Evolutionary conservation across 1,139 yeast genomes (phyloP), one percentile per base, ranked within the genome.

Genomic region (Suhomyces anneliseae): DNA sequence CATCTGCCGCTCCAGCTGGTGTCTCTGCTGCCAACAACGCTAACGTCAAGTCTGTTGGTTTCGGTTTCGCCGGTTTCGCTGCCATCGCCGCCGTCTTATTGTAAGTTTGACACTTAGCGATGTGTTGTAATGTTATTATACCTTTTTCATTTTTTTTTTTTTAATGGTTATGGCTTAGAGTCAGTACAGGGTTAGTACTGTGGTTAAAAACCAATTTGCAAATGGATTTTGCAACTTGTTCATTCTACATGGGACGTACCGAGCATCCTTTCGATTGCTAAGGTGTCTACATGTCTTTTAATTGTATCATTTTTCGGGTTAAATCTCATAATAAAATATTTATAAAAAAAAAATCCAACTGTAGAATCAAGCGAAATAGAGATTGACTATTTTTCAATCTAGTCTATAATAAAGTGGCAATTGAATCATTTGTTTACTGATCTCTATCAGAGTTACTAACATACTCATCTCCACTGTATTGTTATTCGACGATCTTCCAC

Each of bases 21-120:
- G 46, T 62, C 40, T 49, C 59, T 38, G 52, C 60, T 33, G 66
- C 47, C 50, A 72, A 65, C 64, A 62, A 54, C 52, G 74, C 59
- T 40, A 55, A 56, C 52, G 58, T 56, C 51, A 58, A 58, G 48
- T 64, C 61, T 47, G 61, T 59, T 40, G 66, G 61, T 45, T 63
- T 60, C 42, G 79, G 78, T 51, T 65, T 65, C 45, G 78, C 68
- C 51, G 78, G 78, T 61, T 46, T 71, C 48, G 79, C 72, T 52
- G 79, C 75, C 63, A 53, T 73, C 46, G 78, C 73, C 54, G 78
- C 74, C 53, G 60, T 66, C 55, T 69, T 74, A 61, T 63, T 73
- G 59, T 74, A 70, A 66, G 48, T 36, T 27, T 31, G 32, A 34
- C 24, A 19, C 24, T 19, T 19, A 3, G 4, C 24, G 3, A 19